Evolutionary conservation across 2,329 filamentous ascomycete genomes (phyloP).

Genomic region (Cadophora sp.): DNA sequence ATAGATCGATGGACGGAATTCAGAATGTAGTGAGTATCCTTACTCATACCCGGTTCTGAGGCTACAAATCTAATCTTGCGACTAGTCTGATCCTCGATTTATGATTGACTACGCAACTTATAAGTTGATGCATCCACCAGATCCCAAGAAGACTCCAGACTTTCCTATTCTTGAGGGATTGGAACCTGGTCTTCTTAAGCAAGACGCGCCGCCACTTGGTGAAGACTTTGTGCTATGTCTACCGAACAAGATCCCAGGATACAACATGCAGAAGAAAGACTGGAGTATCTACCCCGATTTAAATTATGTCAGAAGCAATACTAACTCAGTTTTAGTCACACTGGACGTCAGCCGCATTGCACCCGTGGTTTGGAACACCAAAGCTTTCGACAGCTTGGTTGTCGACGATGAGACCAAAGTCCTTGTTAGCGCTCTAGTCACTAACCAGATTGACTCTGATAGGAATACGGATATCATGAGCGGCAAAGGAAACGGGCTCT

Average conservation of each 20-base stretch:
- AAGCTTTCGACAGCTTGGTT: conserved; percentile 13
- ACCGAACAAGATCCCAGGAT: not conserved
- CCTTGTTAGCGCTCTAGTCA: conserved; percentile 13
- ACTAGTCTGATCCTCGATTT: not conserved
- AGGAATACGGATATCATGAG: conserved; percentile 36
- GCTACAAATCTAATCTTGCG: not conserved
- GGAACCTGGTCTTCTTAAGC: not conserved
- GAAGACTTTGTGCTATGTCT: not conserved
- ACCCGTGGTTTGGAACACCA: conserved; percentile 8
- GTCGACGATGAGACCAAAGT: conserved; percentile 11
- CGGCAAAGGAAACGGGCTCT: conserved; percentile 33
- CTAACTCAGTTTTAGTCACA: not conserved
- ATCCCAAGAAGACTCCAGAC: not conserved
- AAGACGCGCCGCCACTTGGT: not conserved
- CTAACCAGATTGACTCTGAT: not conserved
- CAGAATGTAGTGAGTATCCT: not conserved
- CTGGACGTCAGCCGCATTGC: not conserved
- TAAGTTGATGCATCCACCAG: not conserved
- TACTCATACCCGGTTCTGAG: not conserved
- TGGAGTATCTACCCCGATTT: not conserved
- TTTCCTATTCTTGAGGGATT: not conserved
- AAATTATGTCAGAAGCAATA: not conserved
- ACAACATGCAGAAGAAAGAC: not conserved
- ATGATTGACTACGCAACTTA: not conserved
- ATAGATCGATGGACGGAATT: not conserved